phyloP scores from a whole-genome alignment of 257 asterid genomes.

The Rehmannia glutinosa region DNA sequence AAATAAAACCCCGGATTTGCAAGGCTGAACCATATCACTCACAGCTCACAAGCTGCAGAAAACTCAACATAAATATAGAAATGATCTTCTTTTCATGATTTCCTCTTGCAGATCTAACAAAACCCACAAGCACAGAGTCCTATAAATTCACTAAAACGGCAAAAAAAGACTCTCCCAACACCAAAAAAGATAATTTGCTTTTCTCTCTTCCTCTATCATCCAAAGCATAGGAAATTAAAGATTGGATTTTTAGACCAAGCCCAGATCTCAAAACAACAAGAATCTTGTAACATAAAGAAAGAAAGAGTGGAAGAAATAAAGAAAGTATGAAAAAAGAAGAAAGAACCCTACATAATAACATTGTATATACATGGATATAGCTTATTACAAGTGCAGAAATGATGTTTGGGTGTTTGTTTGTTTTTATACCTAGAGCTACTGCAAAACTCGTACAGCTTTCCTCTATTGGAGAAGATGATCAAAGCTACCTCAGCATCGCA shows the following conservation, averaged over 20 bases:
- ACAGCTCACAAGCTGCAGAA: conserved; percentile 26
- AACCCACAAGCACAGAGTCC: conserved; percentile 67
- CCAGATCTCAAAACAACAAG: conserved; percentile 31
- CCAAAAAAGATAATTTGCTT: conserved; percentile 31
- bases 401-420: conserved; percentile 12
- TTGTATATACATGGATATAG: conserved; percentile 12
- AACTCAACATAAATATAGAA: conserved; percentile 53
- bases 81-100: conserved; percentile 71
- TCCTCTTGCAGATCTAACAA: conserved; percentile 97
- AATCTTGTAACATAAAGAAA: conserved; percentile 1
- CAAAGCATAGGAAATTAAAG: conserved; percentile 6
- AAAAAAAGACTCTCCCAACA: conserved; percentile 30
- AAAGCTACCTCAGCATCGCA: conserved; percentile 95
- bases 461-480: conserved; percentile 99
- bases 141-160: conserved; percentile 80
- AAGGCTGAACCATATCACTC: conserved; percentile 30
- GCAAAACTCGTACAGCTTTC: conserved; percentile 97
- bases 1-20: conserved; percentile 20
- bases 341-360: background rate
- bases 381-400: background rate
- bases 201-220: background rate
- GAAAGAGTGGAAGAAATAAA: background rate
- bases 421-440: conserved; percentile 86
- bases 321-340: background rate
- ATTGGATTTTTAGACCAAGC: conserved; percentile 25